Base-by-base conservation (phyloP, 768 basidiomycete species). In the Phlebiopsis flavidoalba region DNA sequence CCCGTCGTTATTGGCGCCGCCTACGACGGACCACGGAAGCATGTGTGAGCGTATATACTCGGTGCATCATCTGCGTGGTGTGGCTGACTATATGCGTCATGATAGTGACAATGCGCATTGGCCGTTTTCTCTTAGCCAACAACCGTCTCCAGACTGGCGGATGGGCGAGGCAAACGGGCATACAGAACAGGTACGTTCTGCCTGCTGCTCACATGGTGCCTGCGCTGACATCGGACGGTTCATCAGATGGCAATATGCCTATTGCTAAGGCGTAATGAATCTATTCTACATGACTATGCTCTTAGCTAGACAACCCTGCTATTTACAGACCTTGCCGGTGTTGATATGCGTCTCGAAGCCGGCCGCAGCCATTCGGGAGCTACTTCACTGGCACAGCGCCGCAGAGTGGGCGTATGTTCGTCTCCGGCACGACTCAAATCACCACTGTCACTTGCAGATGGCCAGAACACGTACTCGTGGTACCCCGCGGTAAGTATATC, bases 151-250 rank as follows among this genome's bases (percentile, higher is more conserved):
- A 80, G 60, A 77, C 77, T 0, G 84, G 84, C 12, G 84, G 84
- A 0, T 86, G 84, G 84, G 81, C 83, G 26, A 76, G 84, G 46
- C 77, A 84, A 64, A n/a, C n/a, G n/a, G n/a, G n/a, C n/a, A n/a
- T n/a, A n/a, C 75, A 84, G 69, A 83, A 83, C 57, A 66, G n/a
- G 82, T 81, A 52, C 14, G 76, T 55, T 31, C 1, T 21, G 52
- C 14, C 36, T 52, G 8, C 37, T 14, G 14, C 46, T 43, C 40
- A 3, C 10, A 10, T 40, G 40, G 11, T 43, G 17, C 17, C 40
- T 17, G 8, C 8, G 10, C 40, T 43, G 40, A 43, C 3, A 8
- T 43, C 17, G 17, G 12, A 12, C 17, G 3, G 3, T 43, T 7
- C 21, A n/a, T 8, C 26, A 49, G 26, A 37, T 24, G 24, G 70